Conservation (phyloP, 345 rosid species). For the Arabidopsis thaliana region DNA sequence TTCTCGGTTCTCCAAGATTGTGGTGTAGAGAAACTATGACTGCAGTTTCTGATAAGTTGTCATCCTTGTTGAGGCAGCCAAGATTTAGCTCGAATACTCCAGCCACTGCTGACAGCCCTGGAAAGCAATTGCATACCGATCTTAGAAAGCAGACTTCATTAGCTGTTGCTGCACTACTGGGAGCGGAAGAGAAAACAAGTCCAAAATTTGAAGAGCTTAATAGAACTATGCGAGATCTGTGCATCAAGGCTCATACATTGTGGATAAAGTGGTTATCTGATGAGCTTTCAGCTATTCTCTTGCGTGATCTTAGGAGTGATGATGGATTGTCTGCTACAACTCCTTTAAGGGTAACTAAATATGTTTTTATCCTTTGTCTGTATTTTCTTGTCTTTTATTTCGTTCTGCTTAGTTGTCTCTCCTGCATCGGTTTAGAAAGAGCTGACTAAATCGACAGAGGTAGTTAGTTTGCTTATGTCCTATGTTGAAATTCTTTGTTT, state of each 20-base stretch:
- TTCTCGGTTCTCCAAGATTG: constrained; percentile 93
- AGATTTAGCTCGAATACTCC: constrained; percentile 52
- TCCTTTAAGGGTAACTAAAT: constrained; percentile 69
- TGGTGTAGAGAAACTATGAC: constrained; percentile 75
- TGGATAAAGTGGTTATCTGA: constrained; percentile 92
- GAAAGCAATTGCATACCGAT: constrained; percentile 55
- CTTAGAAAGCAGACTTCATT: constrained; percentile 73
- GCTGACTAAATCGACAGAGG: neutral
- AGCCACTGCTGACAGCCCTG: constrained; percentile 58
- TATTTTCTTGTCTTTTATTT: constrained; percentile 21
- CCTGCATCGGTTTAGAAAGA: constrained; percentile 1
- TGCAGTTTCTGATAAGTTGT: constrained; percentile 68
- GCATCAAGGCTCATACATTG: constrained; percentile 84
- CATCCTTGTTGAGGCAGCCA: constrained; percentile 68
- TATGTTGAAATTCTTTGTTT: constrained; percentile 16
- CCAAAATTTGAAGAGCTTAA: constrained; percentile 75
- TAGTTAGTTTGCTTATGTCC: constrained; percentile 2
- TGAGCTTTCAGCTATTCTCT: constrained; percentile 81
- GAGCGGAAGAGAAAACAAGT: constrained; percentile 78
- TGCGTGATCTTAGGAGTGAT: constrained; percentile 69
- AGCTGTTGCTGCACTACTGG: constrained; percentile 83
- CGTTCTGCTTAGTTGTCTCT: constrained; percentile 12
- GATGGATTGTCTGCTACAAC: constrained; percentile 80
- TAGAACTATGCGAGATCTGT: constrained; percentile 64
- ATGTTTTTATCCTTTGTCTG: constrained; percentile 18